Conservation (phyloP, 208 protist genomes). For the Leishmania major region DNA sequence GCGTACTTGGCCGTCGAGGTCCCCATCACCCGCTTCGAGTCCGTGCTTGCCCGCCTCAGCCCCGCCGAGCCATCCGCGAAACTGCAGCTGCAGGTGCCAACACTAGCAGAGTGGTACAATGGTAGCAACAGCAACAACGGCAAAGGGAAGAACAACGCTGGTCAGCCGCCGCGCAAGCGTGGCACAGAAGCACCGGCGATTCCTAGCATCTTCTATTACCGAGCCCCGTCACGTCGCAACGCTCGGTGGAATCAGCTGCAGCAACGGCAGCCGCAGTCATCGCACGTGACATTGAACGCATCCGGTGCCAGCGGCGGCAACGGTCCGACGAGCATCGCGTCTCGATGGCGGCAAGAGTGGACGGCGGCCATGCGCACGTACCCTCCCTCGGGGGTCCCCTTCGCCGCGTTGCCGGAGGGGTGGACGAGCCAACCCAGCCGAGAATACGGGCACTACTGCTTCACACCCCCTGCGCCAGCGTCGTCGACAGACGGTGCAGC, state of each 20-base stretch:
- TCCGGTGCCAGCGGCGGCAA: neutral
- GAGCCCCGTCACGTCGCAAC: conserved; percentile 19
- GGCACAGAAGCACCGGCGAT: conserved; percentile 14
- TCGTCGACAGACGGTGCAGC: conserved; percentile 4
- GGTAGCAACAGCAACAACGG: neutral
- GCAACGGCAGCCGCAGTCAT: conserved; percentile 3
- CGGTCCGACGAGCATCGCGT: conserved; percentile 13
- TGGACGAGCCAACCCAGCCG: conserved; percentile 60
- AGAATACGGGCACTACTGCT: conserved; percentile 78
- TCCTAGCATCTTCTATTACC: conserved; percentile 29
- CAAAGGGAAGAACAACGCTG: neutral
- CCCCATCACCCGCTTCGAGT: conserved; percentile 22
- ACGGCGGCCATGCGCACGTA: conserved; percentile 64
- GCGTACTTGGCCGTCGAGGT: conserved; percentile 40
- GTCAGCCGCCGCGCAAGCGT: conserved; percentile 18
- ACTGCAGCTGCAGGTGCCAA: conserved; percentile 10
- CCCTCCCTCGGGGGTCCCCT: conserved; percentile 48
- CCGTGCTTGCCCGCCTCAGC: conserved; percentile 20
- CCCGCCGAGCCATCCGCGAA: conserved; percentile 1
- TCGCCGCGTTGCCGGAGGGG: conserved; percentile 63
- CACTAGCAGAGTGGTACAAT: conserved; percentile 26
- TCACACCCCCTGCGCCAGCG: conserved; percentile 24
- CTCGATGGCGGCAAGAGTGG: conserved; percentile 65
- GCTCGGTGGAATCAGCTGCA: conserved; percentile 4
- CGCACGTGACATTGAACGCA: conserved; percentile 2